Evolutionary conservation across 441 rosid species (phyloP).

Genomic region (Populus tomentosa): DNA sequence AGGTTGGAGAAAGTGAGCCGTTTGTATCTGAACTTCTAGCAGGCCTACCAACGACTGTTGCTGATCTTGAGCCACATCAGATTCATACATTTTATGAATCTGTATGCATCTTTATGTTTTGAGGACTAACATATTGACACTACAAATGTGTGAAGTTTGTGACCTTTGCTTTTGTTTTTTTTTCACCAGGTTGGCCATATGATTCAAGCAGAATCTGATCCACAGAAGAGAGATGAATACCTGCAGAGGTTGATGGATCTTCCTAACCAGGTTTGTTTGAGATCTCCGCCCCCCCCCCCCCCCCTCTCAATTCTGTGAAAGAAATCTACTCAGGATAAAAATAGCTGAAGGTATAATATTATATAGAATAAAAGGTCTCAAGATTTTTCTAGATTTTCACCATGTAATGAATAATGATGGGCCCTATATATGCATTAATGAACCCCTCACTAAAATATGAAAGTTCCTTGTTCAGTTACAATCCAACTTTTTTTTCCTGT

Average conservation of each 20-base stretch:
- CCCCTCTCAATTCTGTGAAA: background rate
- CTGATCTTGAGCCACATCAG: constrained; percentile 99
- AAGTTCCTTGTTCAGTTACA: background rate
- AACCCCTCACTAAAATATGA: background rate
- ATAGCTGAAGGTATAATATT: background rate
- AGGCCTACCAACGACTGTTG: constrained; percentile 88
- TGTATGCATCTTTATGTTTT: constrained; percentile 37
- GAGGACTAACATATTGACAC: background rate
- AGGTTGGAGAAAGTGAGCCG: constrained; percentile 99
- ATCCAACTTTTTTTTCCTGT: background rate
- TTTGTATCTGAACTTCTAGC: constrained; percentile 97
- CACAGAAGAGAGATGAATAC: constrained; percentile 95
- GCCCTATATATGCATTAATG: background rate
- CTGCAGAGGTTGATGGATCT: constrained; percentile 93
- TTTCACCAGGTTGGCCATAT: constrained; percentile 82
- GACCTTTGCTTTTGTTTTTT: background rate
- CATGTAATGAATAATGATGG: background rate
- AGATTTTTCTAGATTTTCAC: background rate
- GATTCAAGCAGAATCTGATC: constrained; percentile 99
- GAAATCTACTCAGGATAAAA: background rate
- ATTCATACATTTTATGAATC: constrained; percentile 99
- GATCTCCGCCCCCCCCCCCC: too few relatives aligned
- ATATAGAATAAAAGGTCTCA: background rate
- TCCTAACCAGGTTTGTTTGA: constrained; percentile 59
- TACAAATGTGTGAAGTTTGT: background rate